Percentiles rank a stretch among this genome's conserved stretches.
Conservation (phyloP, 1,284 basidiomycete species). For the Cutaneotrichosporon sp. region DNA sequence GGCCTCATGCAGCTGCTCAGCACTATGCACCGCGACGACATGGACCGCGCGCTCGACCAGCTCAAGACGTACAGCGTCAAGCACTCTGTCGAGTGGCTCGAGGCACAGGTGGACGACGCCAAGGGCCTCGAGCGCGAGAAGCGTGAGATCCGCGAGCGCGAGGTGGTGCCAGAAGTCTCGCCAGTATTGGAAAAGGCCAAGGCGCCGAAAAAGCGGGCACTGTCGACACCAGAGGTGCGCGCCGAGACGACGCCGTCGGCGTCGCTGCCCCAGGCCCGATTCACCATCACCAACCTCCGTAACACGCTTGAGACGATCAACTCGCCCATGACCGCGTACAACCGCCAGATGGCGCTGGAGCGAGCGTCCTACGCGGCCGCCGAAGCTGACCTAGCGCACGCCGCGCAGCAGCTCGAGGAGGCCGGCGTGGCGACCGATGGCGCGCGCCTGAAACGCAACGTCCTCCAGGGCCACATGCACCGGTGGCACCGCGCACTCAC, state of each 20-base stretch:
- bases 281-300: constrained; percentile 61
- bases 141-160: constrained; percentile 24
- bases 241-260: neutral
- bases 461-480: constrained; percentile 79
- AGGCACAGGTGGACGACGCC: constrained; percentile 20
- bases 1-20: constrained; percentile 18
- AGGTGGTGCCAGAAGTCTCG: constrained; percentile 33
- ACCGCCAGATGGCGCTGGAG: constrained; percentile 76
- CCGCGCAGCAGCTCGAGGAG: constrained; percentile 58
- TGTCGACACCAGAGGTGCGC: constrained; percentile 4
- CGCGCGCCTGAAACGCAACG: constrained; percentile 43
- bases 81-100: constrained; percentile 17
- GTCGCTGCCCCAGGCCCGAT: constrained; percentile 27
- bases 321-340: constrained; percentile 57
- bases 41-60: constrained; percentile 27
- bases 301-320: constrained; percentile 59
- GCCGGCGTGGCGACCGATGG: constrained; percentile 52
- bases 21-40: constrained; percentile 25
- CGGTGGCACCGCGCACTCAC: constrained; percentile 70
- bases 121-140: constrained; percentile 23
- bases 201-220: constrained; percentile 5
- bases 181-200: constrained; percentile 27
- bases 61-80: constrained; percentile 22
- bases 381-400: constrained; percentile 62
- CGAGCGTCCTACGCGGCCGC: constrained; percentile 79